Conservation (phyloP, 345 rosid species). For the Arabidopsis suecica region DNA sequence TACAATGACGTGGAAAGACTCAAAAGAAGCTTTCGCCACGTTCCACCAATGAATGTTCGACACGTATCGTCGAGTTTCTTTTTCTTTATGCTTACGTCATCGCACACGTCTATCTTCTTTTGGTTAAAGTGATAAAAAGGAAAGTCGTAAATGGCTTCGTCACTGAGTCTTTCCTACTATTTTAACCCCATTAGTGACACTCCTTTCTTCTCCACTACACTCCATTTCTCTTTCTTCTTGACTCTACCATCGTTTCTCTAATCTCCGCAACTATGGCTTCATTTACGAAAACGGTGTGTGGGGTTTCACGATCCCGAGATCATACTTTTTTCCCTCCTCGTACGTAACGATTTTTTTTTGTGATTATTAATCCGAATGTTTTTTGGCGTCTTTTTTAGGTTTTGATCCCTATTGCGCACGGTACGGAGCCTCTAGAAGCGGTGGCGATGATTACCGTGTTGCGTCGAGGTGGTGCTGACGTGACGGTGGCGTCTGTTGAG, state of each 20-base stretch:
- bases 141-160: slow-evolving; percentile 41
- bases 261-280: slow-evolving; percentile 58
- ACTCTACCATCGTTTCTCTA: slow-evolving; percentile 37
- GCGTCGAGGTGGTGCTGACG: slow-evolving; percentile 83
- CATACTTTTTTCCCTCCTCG: slow-evolving; percentile 2
- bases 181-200: slow-evolving; percentile 34
- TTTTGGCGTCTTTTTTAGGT: slow-evolving; percentile 54
- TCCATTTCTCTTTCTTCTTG: slow-evolving; percentile 26
- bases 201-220: slow-evolving; percentile 36
- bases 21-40: not conserved
- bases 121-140: slow-evolving; percentile 18
- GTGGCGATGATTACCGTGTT: slow-evolving; percentile 78
- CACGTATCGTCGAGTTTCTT: not conserved
- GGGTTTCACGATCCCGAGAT: not conserved
- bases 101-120: slow-evolving; percentile 24
- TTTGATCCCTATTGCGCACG: slow-evolving; percentile 92
- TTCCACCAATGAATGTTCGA: not conserved
- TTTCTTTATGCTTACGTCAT: slow-evolving; percentile 27
- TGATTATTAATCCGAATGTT: slow-evolving; percentile 6
- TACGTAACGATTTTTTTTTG: slow-evolving; percentile 22
- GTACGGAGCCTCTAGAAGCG: slow-evolving; percentile 96
- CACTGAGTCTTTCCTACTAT: slow-evolving; percentile 17
- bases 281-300: slow-evolving; percentile 57
- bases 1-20: slow-evolving; percentile 26
- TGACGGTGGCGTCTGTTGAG: slow-evolving; percentile 83